Evolutionary conservation across 2,329 filamentous ascomycete species (phyloP).

Genomic region (Fusarium denticulatum): DNA sequence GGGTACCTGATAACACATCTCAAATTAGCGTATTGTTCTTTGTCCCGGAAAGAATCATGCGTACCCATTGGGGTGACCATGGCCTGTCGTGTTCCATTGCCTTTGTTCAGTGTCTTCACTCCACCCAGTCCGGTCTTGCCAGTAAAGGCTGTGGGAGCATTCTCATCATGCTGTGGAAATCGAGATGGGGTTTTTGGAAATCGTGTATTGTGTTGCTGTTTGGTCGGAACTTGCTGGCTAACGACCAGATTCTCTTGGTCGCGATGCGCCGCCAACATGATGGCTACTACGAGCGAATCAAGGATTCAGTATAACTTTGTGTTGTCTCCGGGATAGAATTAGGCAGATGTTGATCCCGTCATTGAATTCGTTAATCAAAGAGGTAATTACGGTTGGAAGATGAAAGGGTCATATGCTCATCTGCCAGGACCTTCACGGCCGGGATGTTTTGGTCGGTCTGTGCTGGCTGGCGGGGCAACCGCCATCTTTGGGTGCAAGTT

Average conservation of each 20-base stretch:
- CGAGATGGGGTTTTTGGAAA: slow-evolving; percentile 86
- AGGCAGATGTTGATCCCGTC: slow-evolving; percentile 21
- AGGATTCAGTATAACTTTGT: slow-evolving; percentile 13
- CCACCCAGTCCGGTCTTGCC: slow-evolving; percentile 59
- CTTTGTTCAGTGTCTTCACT: slow-evolving; percentile 61
- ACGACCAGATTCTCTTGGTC: slow-evolving; percentile 91
- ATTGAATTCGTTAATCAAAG: slow-evolving; percentile 24
- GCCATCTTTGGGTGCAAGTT: slow-evolving; percentile 2
- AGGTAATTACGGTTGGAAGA: slow-evolving; percentile 33
- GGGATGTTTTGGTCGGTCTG: slow-evolving; percentile 38
- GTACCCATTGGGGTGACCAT: slow-evolving; percentile 85
- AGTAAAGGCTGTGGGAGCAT: slow-evolving; percentile 61
- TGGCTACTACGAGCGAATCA: slow-evolving; percentile 23
- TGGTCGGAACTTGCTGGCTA: slow-evolving; percentile 76
- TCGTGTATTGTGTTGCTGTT: slow-evolving; percentile 79
- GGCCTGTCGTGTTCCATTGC: slow-evolving; percentile 58
- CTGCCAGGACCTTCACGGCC: slow-evolving; percentile 5
- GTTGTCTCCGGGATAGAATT: slow-evolving; percentile 8
- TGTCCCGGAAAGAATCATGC: slow-evolving; percentile 34
- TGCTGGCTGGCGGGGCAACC: slow-evolving; percentile 47
- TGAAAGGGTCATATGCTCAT: slow-evolving; percentile 22
- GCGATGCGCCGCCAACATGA: slow-evolving; percentile 79
- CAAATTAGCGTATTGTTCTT: slow-evolving; percentile 14
- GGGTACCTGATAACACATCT: slow-evolving; percentile 46
- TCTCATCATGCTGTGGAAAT: slow-evolving; percentile 84